Evolutionary conservation across 1,139 yeast species (phyloP), one percentile per base, ranked within the genome.

Genomic region (Debaryomyces psychrophilus): DNA sequence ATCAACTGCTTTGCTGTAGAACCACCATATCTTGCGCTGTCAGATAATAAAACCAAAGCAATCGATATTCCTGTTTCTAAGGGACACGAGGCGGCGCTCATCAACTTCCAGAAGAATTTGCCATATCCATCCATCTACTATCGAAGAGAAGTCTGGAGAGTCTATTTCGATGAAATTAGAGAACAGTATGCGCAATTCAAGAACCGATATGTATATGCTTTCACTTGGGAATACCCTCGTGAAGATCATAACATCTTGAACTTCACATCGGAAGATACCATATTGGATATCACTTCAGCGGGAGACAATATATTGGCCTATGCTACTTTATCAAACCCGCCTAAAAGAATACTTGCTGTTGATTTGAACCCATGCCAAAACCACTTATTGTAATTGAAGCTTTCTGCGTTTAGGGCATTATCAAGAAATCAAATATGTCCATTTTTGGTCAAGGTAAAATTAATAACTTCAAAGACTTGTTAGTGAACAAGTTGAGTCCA

Each of bases 191-290:
- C 78, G 41, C 92, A 87, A 63, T 87, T 87, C 71, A 82, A 79
- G 49, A 77, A 85, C 61, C 90, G 87, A 66, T 87, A 86, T 64
- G 87, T 87, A 49, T 87, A 87, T 61, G 92, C 95, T 2, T 87
- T 87, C 67, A 87, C 95, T 8, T 87, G 96, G 96, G 96, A 87
- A 67, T 95, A 87, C 62, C 95, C 95, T 28, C 77, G 87, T 48
- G 95, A 86, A 65, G 96, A 87, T 65, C 79, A 82, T 52, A 75
- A 76, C 37, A 83, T 87, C 49, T 73, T 87, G 55, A 77, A 82
- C 43, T 73, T 87, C 56, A 71, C 74, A 33, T 67, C 81, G 12
- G 73, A 78, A 27, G 96, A 87, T 58, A 85, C 89, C 1, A 88
- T 87, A 8, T 74, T 87, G 56, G 93, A 93, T 22, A 87, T 87